Evolutionary conservation across 306 rosid species (phyloP).

Genomic region (Fragaria iinumae): DNA sequence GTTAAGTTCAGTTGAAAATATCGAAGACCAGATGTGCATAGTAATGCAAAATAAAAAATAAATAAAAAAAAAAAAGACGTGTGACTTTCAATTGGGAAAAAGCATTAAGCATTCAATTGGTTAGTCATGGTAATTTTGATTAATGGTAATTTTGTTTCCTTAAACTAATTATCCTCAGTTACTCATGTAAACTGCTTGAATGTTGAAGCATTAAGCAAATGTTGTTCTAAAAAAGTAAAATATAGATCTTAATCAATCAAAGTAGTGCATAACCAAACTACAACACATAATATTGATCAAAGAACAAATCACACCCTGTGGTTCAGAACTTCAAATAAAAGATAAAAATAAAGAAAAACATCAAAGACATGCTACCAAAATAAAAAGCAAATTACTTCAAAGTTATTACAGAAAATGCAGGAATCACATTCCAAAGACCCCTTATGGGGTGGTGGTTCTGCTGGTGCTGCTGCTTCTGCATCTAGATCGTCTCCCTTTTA

Average conservation of each 20-base stretch:
- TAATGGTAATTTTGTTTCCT: neutral
- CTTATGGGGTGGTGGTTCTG: slow-evolving; percentile 7
- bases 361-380: neutral
- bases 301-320: neutral
- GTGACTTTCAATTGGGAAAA: neutral
- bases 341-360: neutral
- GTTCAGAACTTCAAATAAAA: neutral
- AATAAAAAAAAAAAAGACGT: no score
- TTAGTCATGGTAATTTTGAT: no score
- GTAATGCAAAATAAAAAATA: no score
- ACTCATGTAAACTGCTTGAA: neutral
- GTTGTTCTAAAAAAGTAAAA: neutral
- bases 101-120: neutral
- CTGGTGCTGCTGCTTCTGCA: neutral
- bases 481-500: neutral
- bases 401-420: slow-evolving; percentile 3
- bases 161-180: neutral
- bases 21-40: neutral
- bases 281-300: neutral
- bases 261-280: neutral
- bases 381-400: neutral
- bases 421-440: slow-evolving; percentile 19
- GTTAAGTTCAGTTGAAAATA: neutral
- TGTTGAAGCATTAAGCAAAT: neutral
- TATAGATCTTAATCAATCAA: neutral